These are phyloP conservation scores for Warburgia ugandensis DNA, from an alignment of 164 flowering plant species.

Conservation along the genomic window DNA sequence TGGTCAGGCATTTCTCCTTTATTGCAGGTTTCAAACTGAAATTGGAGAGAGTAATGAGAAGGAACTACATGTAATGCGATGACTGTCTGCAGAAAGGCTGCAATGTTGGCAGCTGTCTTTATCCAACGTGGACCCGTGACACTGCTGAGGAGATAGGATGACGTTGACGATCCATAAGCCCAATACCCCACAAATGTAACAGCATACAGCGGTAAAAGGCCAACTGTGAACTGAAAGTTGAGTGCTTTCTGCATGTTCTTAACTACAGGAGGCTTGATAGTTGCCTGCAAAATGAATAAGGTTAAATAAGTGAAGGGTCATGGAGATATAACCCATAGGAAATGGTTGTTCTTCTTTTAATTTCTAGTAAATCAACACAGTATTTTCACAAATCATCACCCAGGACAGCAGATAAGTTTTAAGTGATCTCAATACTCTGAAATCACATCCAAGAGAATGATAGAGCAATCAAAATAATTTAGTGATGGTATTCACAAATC, in stretches of 20 bases:
- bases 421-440: no score
- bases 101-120: constrained; percentile 52
- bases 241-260: constrained; percentile 79
- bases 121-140: constrained; percentile 77
- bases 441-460: no score
- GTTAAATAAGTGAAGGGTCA: neutral
- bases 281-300: constrained; percentile 49
- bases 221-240: constrained; percentile 66
- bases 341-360: no score
- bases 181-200: constrained; percentile 70
- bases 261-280: constrained; percentile 70
- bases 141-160: constrained; percentile 67
- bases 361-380: no score
- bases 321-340: no score
- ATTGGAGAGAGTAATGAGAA: no score
- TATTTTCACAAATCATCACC: no score
- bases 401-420: no score
- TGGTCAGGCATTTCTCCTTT: no score
- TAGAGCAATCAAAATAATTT: no score
- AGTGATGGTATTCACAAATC: no score
- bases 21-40: no score
- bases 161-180: constrained; percentile 75
- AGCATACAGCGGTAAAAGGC: constrained; percentile 65
- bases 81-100: constrained; percentile 78
- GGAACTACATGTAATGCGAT: constrained; percentile 71